Evolutionary conservation across 345 rosid genomes (phyloP).

Genomic region (Nephelium lappaceum): DNA sequence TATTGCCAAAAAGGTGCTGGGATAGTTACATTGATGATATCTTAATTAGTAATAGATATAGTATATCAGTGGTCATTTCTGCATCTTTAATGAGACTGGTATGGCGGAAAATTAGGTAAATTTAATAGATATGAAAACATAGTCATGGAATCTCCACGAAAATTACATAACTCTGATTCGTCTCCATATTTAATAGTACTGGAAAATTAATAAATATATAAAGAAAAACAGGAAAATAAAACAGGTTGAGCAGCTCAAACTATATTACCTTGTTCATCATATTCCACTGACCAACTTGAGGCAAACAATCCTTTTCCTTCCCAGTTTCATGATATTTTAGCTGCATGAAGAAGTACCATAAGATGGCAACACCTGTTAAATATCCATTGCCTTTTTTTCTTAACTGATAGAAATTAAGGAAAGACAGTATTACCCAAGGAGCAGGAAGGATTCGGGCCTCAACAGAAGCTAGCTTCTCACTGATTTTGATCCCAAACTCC

Average conservation of each 20-base stretch:
- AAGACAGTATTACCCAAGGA: conserved; percentile 76
- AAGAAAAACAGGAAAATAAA: background rate
- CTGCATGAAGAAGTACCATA: conserved; percentile 41
- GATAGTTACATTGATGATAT: background rate
- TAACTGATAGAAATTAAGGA: background rate
- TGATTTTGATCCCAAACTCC: conserved; percentile 93
- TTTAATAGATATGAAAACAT: conserved; percentile 1
- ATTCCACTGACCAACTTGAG: conserved; percentile 99
- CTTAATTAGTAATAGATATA: background rate
- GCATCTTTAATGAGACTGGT: background rate
- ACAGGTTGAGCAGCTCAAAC: background rate
- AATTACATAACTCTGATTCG: background rate
- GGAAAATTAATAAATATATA: too few relatives aligned
- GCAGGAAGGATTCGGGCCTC: conserved; percentile 99
- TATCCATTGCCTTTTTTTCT: background rate
- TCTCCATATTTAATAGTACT: background rate
- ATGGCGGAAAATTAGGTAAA: background rate
- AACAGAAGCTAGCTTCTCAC: conserved; percentile 88
- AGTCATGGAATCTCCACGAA: background rate
- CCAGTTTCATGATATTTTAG: conserved; percentile 98
- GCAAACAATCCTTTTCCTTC: conserved; percentile 94
- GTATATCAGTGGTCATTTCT: background rate
- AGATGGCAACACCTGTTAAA: conserved; percentile 15
- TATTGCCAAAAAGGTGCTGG: background rate
- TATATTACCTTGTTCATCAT: conserved; percentile 94